phyloP scores from a whole-genome alignment of 2,329 filamentous ascomycete genomes.

The Chaetomiaceae sp. region DNA sequence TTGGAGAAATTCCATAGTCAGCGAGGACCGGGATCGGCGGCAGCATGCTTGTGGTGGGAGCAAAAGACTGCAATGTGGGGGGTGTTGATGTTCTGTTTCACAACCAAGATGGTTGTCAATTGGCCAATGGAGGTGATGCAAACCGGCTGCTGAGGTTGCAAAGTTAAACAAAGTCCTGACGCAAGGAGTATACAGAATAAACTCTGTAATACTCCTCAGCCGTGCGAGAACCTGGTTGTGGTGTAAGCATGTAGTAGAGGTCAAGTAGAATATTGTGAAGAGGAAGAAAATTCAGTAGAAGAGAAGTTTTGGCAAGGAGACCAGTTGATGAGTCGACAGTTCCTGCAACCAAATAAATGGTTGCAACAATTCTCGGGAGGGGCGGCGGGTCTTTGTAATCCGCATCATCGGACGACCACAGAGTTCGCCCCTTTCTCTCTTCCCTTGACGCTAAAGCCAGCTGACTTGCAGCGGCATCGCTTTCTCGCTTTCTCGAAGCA shows the following conservation, averaged over 20 bases:
- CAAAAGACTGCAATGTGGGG: not conserved
- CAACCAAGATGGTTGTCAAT: not conserved
- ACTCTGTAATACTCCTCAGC: conserved; percentile 57
- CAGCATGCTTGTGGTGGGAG: conserved; percentile 40
- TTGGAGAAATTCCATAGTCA: conserved; percentile 73
- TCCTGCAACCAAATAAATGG: not conserved
- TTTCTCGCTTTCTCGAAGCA: too few species aligned
- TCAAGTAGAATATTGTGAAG: not conserved
- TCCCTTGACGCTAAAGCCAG: not conserved
- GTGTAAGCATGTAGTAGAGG: conserved; percentile 32
- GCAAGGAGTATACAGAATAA: conserved; percentile 58
- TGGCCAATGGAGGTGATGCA: conserved; percentile 1
- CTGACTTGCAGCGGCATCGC: conserved; percentile 8
- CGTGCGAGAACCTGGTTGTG: conserved; percentile 39
- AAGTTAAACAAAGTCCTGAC: conserved; percentile 42
- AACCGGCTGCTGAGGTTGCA: too few species aligned
- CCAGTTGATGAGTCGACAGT: conserved; percentile 8
- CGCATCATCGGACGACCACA: conserved; percentile 1
- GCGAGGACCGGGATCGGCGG: conserved; percentile 56
- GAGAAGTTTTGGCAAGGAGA: conserved; percentile 2
- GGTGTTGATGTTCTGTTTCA: not conserved
- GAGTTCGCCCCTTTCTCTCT: conserved; percentile 15
- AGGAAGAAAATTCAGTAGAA: not conserved
- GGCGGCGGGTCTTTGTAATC: conserved; percentile 17
- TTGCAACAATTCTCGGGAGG: not conserved